These are phyloP conservation scores for Pseudogymnoascus sp. DNA, from an alignment of 2,329 filamentous ascomycete genomes.

Conservation along the genomic window DNA sequence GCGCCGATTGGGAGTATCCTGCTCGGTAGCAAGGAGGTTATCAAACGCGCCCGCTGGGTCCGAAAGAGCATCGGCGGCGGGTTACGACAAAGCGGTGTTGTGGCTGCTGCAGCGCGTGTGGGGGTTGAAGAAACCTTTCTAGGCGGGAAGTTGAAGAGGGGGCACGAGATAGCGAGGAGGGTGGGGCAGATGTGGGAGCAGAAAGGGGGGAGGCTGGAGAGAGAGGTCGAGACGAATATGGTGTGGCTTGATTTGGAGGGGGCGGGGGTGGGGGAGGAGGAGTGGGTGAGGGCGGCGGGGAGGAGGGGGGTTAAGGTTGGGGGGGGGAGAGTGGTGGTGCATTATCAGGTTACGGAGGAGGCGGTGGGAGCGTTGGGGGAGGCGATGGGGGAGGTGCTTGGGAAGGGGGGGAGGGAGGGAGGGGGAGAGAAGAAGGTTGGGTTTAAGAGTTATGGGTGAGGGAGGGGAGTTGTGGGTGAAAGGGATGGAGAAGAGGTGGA, in stretches of 20 bases:
- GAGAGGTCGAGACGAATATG: constrained; percentile 65
- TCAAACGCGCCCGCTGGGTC: constrained; percentile 58
- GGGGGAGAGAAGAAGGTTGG: not conserved
- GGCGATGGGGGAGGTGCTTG: constrained; percentile 33
- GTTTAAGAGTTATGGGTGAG: not conserved
- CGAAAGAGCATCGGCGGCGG: constrained; percentile 76
- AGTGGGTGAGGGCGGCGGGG: constrained; percentile 17
- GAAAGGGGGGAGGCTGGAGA: constrained; percentile 50
- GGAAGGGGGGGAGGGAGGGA: not conserved
- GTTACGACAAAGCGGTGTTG: constrained; percentile 64
- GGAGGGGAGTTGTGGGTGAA: not conserved
- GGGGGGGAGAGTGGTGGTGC: constrained; percentile 54
- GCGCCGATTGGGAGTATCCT: constrained; percentile 73
- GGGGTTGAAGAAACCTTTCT: constrained; percentile 74
- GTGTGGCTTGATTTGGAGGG: constrained; percentile 59
- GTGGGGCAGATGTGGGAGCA: constrained; percentile 52
- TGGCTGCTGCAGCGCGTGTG: constrained; percentile 66
- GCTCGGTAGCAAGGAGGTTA: constrained; percentile 38
- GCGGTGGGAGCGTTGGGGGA: constrained; percentile 41
- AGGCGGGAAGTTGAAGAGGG: constrained; percentile 50
- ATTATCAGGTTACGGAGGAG: constrained; percentile 60
- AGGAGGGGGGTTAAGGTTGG: constrained; percentile 41
- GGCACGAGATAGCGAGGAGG: constrained; percentile 53
- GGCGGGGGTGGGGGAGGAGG: constrained; percentile 45
- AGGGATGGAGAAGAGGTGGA: not conserved